Percentiles rank a stretch among this genome's conserved stretches.
Evolutionary conservation across 768 basidiomycete species (phyloP).

Genomic region (Auricularia auricula-judae): DNA sequence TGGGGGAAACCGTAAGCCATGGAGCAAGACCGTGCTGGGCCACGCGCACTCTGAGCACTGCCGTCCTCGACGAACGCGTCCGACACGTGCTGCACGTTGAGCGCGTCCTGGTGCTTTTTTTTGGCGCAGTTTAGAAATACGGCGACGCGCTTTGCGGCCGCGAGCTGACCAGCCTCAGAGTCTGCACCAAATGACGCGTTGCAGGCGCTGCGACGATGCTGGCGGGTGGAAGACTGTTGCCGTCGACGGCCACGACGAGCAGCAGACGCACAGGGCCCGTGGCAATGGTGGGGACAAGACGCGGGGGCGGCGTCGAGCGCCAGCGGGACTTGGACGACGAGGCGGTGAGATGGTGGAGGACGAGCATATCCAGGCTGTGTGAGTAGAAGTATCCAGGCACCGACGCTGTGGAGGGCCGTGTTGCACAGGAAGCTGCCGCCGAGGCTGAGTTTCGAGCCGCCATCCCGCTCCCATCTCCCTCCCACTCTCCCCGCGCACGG

Average conservation of each 20-base stretch:
- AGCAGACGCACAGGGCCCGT: conserved; percentile 17
- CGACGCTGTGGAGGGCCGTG: neutral
- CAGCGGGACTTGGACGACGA: neutral
- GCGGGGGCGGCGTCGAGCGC: neutral
- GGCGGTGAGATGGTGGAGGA: neutral
- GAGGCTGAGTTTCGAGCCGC: too few relatives aligned
- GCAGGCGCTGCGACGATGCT: conserved; percentile 40
- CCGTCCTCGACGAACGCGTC: conserved; percentile 36
- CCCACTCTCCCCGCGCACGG: too few relatives aligned
- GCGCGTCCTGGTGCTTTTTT: neutral
- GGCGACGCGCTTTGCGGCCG: neutral
- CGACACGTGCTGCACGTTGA: conserved; percentile 33
- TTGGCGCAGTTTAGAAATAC: neutral
- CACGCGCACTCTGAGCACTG: conserved; percentile 26
- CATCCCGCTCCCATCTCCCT: too few relatives aligned
- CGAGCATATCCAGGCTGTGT: neutral
- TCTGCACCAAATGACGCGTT: conserved; percentile 36
- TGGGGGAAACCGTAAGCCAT: neutral
- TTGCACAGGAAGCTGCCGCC: too few relatives aligned
- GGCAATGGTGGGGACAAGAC: neutral
- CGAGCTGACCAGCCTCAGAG: conserved; percentile 37
- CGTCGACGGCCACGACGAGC: conserved; percentile 42
- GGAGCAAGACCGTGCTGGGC: neutral
- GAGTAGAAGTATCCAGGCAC: neutral
- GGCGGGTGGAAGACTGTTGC: conserved; percentile 25